Base-by-base conservation (phyloP, 2,329 filamentous ascomycete species). In the Ascocoryne sarcoides region DNA sequence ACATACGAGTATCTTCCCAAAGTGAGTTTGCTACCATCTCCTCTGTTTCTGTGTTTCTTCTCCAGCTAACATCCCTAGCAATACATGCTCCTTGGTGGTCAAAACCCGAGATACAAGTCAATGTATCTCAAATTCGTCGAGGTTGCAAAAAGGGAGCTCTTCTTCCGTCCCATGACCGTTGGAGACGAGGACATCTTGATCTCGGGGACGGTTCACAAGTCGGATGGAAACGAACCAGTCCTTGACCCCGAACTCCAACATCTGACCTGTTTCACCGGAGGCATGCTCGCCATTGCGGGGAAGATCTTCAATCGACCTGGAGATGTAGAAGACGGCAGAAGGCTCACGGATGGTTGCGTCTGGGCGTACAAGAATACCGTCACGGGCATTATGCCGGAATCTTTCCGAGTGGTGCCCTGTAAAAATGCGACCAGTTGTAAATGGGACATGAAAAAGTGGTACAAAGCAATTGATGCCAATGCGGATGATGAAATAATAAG, bases 191-290 rank as follows among this genome's bases (percentile, higher is more conserved):
- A 56, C 21, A 65, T 76, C 4, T 57, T 73, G 10, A 65, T 76
- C 35, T 65, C 73, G 2, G 73, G 71, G 8, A 64, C 68, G 34
- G 62, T 63, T 7, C 54, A 57, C 12, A 50, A 62, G 9, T 34
- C 60, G 65, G 12, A 70, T 80, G 43, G 40, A 3, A 26, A 35
- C 15, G 7, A 29, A 43, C 81, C 85, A 5, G 29, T 37, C 4
- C 44, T 52, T 12, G 53, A 46, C 58, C 46, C 55, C 29, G 65
- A 53, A 10, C 62, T 69, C 3, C 75, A 84, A 50, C 83, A 88
- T 60, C 66, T 88, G 1, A 73, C 74, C 1, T 89, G 84, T 60
- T 89, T 84, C 54, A 67, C 74, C 3, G 83, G 83, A 3, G 84
- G 82, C 10, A 79, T 83, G 66, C 77, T 84, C 32, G 82, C 69